A percentile compares a stretch with the other conserved stretches of the same genome.
These are phyloP conservation scores for Serendipita sp. DNA, from an alignment of 768 basidiomycete genomes.

Conservation along the genomic window DNA sequence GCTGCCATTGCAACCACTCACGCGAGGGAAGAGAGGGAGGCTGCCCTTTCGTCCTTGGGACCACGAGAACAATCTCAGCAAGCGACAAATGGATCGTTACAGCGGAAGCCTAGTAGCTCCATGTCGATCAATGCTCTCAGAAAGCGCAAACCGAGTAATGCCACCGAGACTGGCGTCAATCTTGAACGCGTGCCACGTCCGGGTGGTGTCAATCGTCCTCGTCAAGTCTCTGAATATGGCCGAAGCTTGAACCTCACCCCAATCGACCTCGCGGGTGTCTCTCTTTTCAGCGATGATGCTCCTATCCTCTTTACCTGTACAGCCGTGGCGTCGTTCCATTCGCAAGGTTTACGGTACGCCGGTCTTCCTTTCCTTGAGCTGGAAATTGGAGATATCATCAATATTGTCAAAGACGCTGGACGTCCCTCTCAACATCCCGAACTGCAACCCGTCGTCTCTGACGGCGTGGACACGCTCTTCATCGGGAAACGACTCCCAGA, in stretches of 20 bases:
- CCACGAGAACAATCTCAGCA: neutral
- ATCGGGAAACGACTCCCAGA: neutral
- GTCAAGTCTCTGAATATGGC: neutral
- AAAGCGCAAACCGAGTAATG: neutral
- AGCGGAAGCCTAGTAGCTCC: neutral
- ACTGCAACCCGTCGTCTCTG: neutral
- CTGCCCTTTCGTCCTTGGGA: neutral
- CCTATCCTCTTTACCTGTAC: slow-evolving; percentile 4
- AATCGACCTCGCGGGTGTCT: neutral
- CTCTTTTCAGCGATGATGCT: neutral
- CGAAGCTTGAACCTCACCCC: neutral
- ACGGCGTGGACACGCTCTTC: slow-evolving; percentile 2
- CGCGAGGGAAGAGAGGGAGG: neutral
- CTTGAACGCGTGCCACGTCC: neutral
- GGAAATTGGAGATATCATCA: slow-evolving; percentile 2
- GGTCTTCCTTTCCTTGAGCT: neutral
- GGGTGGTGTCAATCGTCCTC: neutral
- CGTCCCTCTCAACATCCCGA: neutral
- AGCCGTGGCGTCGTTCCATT: neutral
- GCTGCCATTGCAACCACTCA: neutral
- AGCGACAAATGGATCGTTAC: neutral
- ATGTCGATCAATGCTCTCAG: neutral
- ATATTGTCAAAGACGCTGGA: slow-evolving; percentile 5
- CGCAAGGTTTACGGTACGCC: neutral
- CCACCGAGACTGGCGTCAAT: neutral